Conservation (phyloP, 208 protist genomes). For the Borovskyia barvae region DNA sequence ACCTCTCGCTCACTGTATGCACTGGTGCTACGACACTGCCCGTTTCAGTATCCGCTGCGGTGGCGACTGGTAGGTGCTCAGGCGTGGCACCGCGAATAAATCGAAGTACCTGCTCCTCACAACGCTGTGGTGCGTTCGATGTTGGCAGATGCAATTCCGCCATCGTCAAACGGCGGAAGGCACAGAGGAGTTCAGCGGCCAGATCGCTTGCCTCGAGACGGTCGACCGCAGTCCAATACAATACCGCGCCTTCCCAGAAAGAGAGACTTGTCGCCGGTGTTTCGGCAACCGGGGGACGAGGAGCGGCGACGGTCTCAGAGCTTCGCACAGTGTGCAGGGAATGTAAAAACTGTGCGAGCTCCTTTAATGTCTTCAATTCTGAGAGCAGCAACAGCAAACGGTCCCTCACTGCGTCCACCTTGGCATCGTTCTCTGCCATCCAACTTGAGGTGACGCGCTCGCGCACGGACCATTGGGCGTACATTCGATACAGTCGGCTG, state of each 20-base stretch:
- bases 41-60: neutral
- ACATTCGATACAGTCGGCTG: neutral
- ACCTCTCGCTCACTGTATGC: neutral
- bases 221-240: constrained; percentile 35
- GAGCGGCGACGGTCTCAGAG: neutral
- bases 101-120: constrained; percentile 53
- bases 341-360: neutral
- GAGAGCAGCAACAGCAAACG: constrained; percentile 13
- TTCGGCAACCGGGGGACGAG: too few relatives aligned
- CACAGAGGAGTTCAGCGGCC: constrained; percentile 32
- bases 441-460: constrained; percentile 20
- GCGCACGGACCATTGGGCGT: constrained; percentile 13
- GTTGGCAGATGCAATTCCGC: constrained; percentile 54
- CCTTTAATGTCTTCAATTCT: constrained; percentile 10
- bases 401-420: constrained; percentile 17
- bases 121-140: constrained; percentile 37
- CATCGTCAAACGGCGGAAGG: constrained; percentile 55
- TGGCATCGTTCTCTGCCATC: constrained; percentile 21
- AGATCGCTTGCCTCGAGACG: constrained; percentile 31
- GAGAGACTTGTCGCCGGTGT: neutral
- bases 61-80: neutral
- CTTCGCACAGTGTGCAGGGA: too few relatives aligned
- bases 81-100: constrained; percentile 61
- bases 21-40: neutral
- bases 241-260: constrained; percentile 22